Percentiles rank a stretch among this genome's conserved stretches.
Evolutionary conservation across 1,284 basidiomycete species (phyloP).

Genomic region (Ustilago vetiveriae): DNA sequence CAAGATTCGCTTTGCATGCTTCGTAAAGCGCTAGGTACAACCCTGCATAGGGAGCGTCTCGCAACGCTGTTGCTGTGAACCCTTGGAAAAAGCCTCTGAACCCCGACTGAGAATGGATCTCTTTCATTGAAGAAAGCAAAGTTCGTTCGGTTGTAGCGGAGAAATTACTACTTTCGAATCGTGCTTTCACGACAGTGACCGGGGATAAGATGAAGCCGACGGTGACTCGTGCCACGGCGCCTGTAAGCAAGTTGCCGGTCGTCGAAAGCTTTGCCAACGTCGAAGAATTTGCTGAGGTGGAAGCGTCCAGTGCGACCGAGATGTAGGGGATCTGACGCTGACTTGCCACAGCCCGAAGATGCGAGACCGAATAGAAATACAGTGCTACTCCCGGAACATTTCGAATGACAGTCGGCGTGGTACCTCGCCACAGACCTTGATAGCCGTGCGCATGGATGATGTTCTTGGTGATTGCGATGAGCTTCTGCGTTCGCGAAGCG

Average conservation of each 20-base stretch:
- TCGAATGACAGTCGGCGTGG: constrained; percentile 60
- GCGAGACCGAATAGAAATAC: constrained; percentile 65
- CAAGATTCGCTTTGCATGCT: constrained; percentile 51
- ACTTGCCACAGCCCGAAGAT: constrained; percentile 53
- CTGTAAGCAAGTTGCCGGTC: constrained; percentile 87
- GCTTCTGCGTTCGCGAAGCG: constrained; percentile 35
- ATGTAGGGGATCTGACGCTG: constrained; percentile 53
- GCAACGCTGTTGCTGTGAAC: constrained; percentile 85
- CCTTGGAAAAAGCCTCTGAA: constrained; percentile 86
- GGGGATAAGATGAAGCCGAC: constrained; percentile 92
- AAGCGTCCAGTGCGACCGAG: constrained; percentile 39
- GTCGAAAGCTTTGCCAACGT: constrained; percentile 73
- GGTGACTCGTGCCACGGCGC: constrained; percentile 82
- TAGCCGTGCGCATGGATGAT: constrained; percentile 56
- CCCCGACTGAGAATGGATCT: constrained; percentile 75
- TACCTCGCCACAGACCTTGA: constrained; percentile 63
- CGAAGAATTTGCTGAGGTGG: constrained; percentile 67
- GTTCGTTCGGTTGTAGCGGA: constrained; percentile 55
- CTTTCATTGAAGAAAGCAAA: constrained; percentile 48
- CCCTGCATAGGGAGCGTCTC: constrained; percentile 96
- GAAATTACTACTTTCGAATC: constrained; percentile 68
- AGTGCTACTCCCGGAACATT: constrained; percentile 66
- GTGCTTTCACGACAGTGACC: constrained; percentile 91
- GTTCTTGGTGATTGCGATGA: constrained; percentile 31
- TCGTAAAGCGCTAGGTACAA: constrained; percentile 90